Evolutionary conservation across 2,329 filamentous ascomycete genomes (phyloP).

Genomic region (Scortechinia acanthostroma): DNA sequence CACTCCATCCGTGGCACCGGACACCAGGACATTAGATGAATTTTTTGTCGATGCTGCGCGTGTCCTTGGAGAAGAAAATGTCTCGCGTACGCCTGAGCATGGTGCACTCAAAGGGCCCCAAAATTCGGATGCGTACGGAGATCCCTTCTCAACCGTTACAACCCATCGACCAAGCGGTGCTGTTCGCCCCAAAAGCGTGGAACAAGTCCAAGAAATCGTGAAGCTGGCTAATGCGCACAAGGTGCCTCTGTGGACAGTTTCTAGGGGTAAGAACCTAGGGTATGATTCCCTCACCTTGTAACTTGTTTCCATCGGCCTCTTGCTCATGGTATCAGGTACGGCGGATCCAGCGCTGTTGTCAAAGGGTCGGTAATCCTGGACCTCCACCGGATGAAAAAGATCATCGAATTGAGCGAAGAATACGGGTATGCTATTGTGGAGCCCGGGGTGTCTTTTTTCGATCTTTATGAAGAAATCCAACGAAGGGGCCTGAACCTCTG

Average conservation of each 20-base stretch:
- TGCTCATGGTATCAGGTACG: too few species aligned
- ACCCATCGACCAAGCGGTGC: too few species aligned
- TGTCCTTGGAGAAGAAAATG: too few species aligned
- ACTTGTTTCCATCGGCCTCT: slow-evolving; percentile 37
- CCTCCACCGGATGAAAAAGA: slow-evolving; percentile 38
- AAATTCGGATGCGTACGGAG: too few species aligned
- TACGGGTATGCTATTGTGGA: slow-evolving; percentile 41
- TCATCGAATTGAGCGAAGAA: slow-evolving; percentile 39
- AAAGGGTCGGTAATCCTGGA: slow-evolving; percentile 40
- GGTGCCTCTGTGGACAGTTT: slow-evolving; percentile 33
- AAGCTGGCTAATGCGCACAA: slow-evolving; percentile 31
- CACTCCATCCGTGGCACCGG: too few species aligned
- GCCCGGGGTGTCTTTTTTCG: slow-evolving; percentile 44
- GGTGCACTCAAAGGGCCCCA: too few species aligned
- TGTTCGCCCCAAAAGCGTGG: too few species aligned
- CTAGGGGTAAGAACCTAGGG: not conserved
- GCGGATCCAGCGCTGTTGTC: slow-evolving; percentile 40
- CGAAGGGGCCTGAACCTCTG: not conserved
- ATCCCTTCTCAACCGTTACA: too few species aligned
- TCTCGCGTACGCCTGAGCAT: too few species aligned
- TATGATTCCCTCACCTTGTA: too few species aligned
- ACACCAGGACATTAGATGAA: too few species aligned
- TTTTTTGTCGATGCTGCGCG: too few species aligned
- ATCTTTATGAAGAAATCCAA: slow-evolving; percentile 32
- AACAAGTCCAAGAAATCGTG: slow-evolving; percentile 36